These are phyloP conservation scores for Hypoxylon lenormandii DNA, from an alignment of 495 filamentous ascomycete genomes.

Conservation along the genomic window DNA sequence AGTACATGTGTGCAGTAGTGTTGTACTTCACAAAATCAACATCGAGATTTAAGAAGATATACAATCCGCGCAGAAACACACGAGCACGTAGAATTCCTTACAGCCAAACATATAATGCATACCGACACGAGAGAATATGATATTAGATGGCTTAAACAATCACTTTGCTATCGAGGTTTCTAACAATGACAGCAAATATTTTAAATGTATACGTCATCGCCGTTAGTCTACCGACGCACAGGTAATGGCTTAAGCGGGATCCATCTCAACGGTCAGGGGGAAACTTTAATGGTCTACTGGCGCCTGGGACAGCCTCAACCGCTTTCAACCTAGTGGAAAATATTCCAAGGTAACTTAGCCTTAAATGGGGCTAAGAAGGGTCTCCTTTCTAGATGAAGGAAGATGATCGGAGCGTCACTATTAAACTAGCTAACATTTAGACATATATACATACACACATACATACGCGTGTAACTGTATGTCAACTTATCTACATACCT, in stretches of 20 bases:
- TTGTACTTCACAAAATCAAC: not conserved
- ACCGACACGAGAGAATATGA: not conserved
- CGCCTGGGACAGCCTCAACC: conserved; percentile 22
- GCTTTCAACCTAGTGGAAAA: conserved; percentile 8
- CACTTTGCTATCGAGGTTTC: too few species aligned
- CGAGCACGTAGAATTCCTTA: too few species aligned
- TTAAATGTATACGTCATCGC: conserved; percentile 38
- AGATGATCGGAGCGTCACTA: conserved; percentile 19
- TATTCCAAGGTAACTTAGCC: conserved; percentile 12
- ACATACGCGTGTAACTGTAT: not conserved
- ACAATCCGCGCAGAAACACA: not conserved
- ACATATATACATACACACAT: not conserved
- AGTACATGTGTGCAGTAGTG: not conserved
- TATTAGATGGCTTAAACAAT: not conserved
- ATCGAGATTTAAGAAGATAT: not conserved
- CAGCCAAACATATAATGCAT: not conserved
- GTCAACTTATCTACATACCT: not conserved
- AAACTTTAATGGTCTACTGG: conserved; percentile 8
- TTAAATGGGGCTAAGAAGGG: conserved; percentile 21
- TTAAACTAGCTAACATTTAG: conserved; percentile 6
- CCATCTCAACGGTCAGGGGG: conserved; percentile 24
- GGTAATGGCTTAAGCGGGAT: conserved; percentile 24
- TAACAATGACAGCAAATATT: not conserved
- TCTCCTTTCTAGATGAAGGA: conserved; percentile 23
- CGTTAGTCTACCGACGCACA: not conserved